phyloP scores from a whole-genome alignment of 2,329 filamentous ascomycete genomes.

The Parascedosporium putredinis region DNA sequence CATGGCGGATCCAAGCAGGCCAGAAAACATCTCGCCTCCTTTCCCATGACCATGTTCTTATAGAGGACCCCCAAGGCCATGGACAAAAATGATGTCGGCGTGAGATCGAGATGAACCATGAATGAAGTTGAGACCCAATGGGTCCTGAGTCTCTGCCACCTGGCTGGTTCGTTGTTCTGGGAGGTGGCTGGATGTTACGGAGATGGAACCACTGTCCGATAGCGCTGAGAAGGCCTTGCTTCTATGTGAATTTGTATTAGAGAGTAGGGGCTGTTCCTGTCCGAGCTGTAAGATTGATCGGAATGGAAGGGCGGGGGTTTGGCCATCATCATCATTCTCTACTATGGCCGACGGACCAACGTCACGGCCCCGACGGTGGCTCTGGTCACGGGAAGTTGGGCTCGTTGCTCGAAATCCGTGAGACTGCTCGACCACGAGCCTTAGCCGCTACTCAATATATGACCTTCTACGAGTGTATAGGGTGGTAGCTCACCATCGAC shows the following conservation, averaged over 20 bases:
- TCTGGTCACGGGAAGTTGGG: background rate
- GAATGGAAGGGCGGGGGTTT: background rate
- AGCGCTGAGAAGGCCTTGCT: background rate
- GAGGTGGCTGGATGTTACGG: background rate
- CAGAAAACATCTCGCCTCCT: background rate
- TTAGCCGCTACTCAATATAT: background rate
- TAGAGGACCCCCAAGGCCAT: constrained; percentile 2
- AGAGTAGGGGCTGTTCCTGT: background rate
- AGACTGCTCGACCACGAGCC: background rate
- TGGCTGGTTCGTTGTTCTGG: background rate
- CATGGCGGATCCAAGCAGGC: background rate
- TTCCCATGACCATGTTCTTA: constrained; percentile 4
- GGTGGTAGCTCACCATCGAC: background rate
- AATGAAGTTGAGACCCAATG: background rate
- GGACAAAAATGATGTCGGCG: constrained; percentile 5
- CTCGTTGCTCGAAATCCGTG: background rate
- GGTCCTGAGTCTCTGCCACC: background rate
- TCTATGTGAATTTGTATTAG: background rate
- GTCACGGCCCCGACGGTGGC: background rate
- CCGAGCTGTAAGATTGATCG: background rate
- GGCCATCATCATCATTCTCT: background rate
- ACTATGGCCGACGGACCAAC: background rate
- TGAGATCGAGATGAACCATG: background rate
- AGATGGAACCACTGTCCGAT: background rate
- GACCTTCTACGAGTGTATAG: background rate